Evolutionary conservation across 2,329 filamentous ascomycete genomes (phyloP), one percentile per base, ranked within the genome.

Genomic region (Pyrenochaeta sp.): DNA sequence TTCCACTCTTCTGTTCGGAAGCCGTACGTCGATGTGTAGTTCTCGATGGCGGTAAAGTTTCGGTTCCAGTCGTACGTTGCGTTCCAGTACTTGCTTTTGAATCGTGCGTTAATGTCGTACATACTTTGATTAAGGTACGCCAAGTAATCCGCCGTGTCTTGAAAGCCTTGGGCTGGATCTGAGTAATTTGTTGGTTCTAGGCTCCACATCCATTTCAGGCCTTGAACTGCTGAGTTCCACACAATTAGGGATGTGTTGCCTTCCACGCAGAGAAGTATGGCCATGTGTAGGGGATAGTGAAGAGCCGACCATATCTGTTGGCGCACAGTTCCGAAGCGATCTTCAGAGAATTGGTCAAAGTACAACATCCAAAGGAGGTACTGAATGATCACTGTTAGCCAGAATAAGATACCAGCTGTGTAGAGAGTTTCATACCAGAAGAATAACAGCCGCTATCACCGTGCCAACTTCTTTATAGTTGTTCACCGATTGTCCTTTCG

Each of bases 271-370:
- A 86, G 74, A 13, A 84, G 77, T 13, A 87, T 75, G 2, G 79
- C 71, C 8, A 84, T 74, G 53, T 87, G 82, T 49, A 86, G 80
- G 1, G 83, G 83, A 44, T 84, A 80, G 66, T 86, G 83, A 1
- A 81, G 61, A 1, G 72, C 41, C 1, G 77, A 73, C 80, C 80
- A 83, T 28, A 81, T 63, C 43, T 83, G 79, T 50, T 86, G 84
- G 4, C 80, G 77, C 32, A 81, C 65, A 21, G 70, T 77, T 18
- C 77, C 75, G 44, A 78, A 76, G 27, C 70, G 67, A 35, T 72
- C 68, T 30, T 57, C 72, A 49, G 61, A 79, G 65, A 72, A 78
- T 9, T 82, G 75, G 38, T 82, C 77, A 32, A 81, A 81, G 58
- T 84, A 83, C 10, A 78, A 71, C 72, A 85, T 82, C 78, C 81